Conservation (phyloP, 2,329 filamentous ascomycete genomes). For the Alternaria sp. region DNA sequence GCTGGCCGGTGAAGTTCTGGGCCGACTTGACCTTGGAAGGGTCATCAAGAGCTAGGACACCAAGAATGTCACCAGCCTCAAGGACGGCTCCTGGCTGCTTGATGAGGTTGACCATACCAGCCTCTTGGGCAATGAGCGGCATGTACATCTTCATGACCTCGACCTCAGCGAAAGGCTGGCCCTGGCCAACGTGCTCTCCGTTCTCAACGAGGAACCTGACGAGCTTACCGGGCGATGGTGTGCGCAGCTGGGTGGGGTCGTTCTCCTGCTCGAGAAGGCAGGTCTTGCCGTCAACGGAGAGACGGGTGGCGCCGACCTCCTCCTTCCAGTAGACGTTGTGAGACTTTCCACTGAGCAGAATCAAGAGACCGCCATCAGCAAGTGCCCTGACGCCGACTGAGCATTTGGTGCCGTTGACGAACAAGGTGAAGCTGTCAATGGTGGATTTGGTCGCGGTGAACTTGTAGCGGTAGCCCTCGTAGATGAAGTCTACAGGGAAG, state of each 20-base stretch:
- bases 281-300: constrained; percentile 98
- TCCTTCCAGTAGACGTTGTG: constrained; percentile 99
- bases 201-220: constrained; percentile 98
- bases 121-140: constrained; percentile 93
- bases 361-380: constrained; percentile 89
- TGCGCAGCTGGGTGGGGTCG: constrained; percentile 94
- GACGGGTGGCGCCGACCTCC: constrained; percentile 90
- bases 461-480: constrained; percentile 95
- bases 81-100: constrained; percentile 99
- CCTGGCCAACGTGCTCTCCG: constrained; percentile 88
- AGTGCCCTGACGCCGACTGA: constrained; percentile 90
- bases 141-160: constrained; percentile 99
- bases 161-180: constrained; percentile 93
- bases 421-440: constrained; percentile 92
- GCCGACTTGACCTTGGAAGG: constrained; percentile 96
- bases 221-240: constrained; percentile 94
- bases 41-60: constrained; percentile 93
- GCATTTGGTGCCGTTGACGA: constrained; percentile 98
- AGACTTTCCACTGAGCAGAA: constrained; percentile 88
- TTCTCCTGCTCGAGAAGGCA: constrained; percentile 98
- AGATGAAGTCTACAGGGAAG: constrained; percentile 98
- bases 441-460: constrained; percentile 96
- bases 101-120: constrained; percentile 95
- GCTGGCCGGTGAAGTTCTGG: constrained; percentile 87
- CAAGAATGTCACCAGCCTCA: constrained; percentile 97